Percentiles rank a stretch among this genome's conserved stretches.
These are phyloP conservation scores for Bryum argenteum DNA, from an alignment of 225 moss, liverwort and hornwort genomes.

Conservation along the genomic window DNA sequence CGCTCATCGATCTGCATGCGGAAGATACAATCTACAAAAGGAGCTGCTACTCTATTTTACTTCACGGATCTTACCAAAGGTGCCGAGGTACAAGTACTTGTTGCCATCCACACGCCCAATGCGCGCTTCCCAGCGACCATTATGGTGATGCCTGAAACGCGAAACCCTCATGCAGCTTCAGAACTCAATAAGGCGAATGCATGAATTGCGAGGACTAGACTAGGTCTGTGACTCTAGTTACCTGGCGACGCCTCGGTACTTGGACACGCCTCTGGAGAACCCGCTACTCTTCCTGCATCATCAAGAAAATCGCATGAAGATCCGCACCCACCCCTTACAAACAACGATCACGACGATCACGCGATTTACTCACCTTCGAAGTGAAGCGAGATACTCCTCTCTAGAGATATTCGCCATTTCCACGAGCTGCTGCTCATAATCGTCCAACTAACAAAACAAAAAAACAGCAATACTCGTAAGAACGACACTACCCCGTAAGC, in stretches of 20 bases:
- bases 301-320: not conserved
- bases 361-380: constrained; percentile 50
- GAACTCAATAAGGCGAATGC: not conserved
- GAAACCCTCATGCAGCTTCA: not conserved
- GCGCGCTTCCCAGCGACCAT: constrained; percentile 64
- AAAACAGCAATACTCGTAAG: constrained; percentile 8
- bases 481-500: no score
- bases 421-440: constrained; percentile 55
- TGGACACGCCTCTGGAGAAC: constrained; percentile 76
- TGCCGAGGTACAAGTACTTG: constrained; percentile 80
- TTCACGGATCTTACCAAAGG: constrained; percentile 53
- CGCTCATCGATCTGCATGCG: not conserved
- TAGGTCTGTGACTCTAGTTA: constrained; percentile 16
- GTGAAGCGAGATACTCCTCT: constrained; percentile 73
- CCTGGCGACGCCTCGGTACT: constrained; percentile 81
- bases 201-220: not conserved
- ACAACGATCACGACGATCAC: not conserved
- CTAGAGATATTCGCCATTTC: constrained; percentile 66
- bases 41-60: not conserved
- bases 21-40: not conserved
- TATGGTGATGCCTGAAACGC: constrained; percentile 44
- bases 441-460: constrained; percentile 39
- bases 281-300: constrained; percentile 69
- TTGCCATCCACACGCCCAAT: constrained; percentile 60
- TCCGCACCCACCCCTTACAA: no score